These are phyloP conservation scores for Leucoagaricus sp. DNA, from an alignment of 1,284 basidiomycete species.

Conservation along the genomic window DNA sequence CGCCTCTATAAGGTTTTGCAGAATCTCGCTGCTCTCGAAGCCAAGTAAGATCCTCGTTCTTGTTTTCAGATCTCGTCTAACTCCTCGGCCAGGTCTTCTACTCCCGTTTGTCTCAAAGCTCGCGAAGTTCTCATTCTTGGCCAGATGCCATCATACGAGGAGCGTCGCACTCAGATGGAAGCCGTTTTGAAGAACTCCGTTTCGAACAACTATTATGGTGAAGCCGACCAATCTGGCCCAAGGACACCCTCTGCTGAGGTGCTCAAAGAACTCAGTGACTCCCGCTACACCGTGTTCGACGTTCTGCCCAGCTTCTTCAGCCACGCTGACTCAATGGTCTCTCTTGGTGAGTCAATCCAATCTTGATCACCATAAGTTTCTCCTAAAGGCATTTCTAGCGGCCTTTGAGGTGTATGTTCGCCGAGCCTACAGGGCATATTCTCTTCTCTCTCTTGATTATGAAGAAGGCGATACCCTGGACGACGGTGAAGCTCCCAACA, in stretches of 20 bases:
- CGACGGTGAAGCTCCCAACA: constrained; percentile 77
- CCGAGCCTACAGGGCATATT: constrained; percentile 95
- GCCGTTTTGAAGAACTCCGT: constrained; percentile 89
- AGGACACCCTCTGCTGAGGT: constrained; percentile 85
- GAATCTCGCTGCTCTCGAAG: constrained; percentile 83
- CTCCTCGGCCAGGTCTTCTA: constrained; percentile 66
- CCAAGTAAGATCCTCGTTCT: constrained; percentile 55
- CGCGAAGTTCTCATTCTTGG: constrained; percentile 96
- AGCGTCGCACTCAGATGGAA: constrained; percentile 94
- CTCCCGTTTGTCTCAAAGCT: constrained; percentile 90
- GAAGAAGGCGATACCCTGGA: constrained; percentile 84
- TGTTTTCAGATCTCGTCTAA: constrained; percentile 1
- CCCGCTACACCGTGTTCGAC: constrained; percentile 95
- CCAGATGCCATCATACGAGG: constrained; percentile 96
- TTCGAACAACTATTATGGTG: constrained; percentile 86
- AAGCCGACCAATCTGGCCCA: constrained; percentile 64
- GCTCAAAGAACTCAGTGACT: constrained; percentile 93
- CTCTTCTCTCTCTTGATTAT: constrained; percentile 89
- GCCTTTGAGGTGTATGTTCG: constrained; percentile 96
- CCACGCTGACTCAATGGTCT: constrained; percentile 82
- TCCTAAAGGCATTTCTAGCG: constrained; percentile 49
- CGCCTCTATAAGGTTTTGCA: constrained; percentile 74
- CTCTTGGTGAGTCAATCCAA: constrained; percentile 60
- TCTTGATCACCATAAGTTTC: background rate
- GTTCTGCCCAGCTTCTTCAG: constrained; percentile 96